Evolutionary conservation across 768 basidiomycete species (phyloP), one percentile per base, ranked within the genome.

Genomic region (Boletus eberwhitei): DNA sequence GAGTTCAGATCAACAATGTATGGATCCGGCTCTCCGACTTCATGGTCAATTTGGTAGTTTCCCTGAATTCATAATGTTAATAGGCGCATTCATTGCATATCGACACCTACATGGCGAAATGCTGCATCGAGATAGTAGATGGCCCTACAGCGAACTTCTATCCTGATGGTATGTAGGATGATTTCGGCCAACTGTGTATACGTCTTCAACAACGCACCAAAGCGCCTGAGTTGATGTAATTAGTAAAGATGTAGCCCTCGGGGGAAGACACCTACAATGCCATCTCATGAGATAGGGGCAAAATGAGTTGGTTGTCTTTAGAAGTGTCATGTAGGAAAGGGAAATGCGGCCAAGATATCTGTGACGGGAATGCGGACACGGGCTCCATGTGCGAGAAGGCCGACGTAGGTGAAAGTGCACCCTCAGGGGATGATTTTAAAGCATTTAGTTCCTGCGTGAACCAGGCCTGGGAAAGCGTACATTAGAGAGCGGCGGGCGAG

Each of bases 251-350:
- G 22, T 11, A 22, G 16, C 8, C 45, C 5, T 19, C 43, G 37
- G 2, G n/a, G 8, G 8, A 48, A 50, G 14, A 46, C 29, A 74
- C 92, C 61, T 61, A 95, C 95, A 94, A 67, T 16, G 86, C 78
- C 94, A 96, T 98, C 56, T 95, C 94, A 41, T 76, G 77, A 2
- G 93, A 94, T 32, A 98, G 75, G 4, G 93, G 90, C 5, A 98
- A 75, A 52, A 75, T 77, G 29, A 93, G 73, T 21, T 77, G 75
- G 17, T 84, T 82, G 29, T 77, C 68, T 11, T 76, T 61, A 17
- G 71, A 58, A 12, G 69, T 55, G 0, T 76, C 71, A 1, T 74
- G 67, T 22, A 78, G 52, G 0, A 73, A 62, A n/a, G 83, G 77
- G 14, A 79, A 68, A 53, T 76, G 73, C 0, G 80, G 76, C 3